Base-by-base conservation (phyloP, 805 yeast genomes). In the Pichia eremophila region DNA sequence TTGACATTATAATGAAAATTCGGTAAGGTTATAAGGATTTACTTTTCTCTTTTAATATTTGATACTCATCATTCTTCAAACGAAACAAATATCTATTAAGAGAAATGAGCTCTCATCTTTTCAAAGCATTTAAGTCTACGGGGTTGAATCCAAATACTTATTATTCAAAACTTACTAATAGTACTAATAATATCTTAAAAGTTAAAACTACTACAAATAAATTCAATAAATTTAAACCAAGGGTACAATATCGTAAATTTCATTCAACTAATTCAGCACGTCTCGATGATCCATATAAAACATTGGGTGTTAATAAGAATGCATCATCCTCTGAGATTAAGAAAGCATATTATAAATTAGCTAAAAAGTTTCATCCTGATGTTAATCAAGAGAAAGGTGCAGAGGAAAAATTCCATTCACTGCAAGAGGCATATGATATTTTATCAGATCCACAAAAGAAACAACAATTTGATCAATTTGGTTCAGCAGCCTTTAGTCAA, bases 361-460 rank as follows among this genome's bases (percentile, higher is more conserved):
- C 97, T 15, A 93, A 93, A 66, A 78, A 91, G 64, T 89, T 72
- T 65, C 99, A 93, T 66, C 99, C 99, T 0, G 99, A 93, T 69
- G 86, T 93, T 41, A 93, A 91, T 66, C 93, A 91, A 66, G 96
- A 86, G 53, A 77, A 78, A 27, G 91, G 77, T 18, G 93, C 98
- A 0, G 95, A 91, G 57, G 78, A 79, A 60, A 81, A 81, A 64
- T 93, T 93, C 69, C 98, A 93, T 60, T 87, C 85, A 58, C 77
- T 93, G 54, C 98, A 91, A 62, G 93, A 85, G 54, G 95, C 97
- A 1, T 93, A 95, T 61, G 99, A 93, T 66, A 78, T 93, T 36
- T 72, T 93, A 59, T 81, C 88, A 41, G 95, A 89, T 63, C 85
- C 87, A 46, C 78, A 77, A 19, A 91, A 91, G 73, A 79, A 88